A percentile compares a stretch with the other conserved stretches of the same genome.
Conservation (phyloP, 192 early-diverging fungal genomes). For the Endogone sp. region DNA sequence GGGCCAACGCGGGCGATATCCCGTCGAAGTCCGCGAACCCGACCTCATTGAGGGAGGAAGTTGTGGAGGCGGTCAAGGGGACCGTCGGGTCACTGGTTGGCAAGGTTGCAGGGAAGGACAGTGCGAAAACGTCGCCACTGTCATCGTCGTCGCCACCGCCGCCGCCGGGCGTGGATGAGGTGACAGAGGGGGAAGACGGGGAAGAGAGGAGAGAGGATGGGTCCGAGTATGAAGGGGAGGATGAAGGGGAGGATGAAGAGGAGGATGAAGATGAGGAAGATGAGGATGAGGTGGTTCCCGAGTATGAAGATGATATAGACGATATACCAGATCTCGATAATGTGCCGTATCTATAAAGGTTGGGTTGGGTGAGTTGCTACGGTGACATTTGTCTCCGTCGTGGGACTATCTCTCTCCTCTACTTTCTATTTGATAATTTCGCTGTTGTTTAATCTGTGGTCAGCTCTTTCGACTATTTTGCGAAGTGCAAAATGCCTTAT, state of each 20-base stretch:
- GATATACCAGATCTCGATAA: not conserved
- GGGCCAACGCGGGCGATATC: constrained; percentile 6
- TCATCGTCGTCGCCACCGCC: no score
- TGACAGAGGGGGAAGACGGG: constrained; percentile 13
- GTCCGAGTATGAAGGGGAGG: constrained; percentile 26
- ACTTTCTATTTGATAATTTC: no score
- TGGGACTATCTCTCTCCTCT: no score
- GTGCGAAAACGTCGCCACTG: not conserved
- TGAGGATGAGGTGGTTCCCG: constrained; percentile 1
- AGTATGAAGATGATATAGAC: not conserved
- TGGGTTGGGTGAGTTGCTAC: no score
- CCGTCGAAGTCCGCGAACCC: not conserved
- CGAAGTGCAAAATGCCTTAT: no score
- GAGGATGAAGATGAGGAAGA: constrained; percentile 24
- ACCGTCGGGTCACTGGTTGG: not conserved
- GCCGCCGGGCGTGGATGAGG: constrained; percentile 2
- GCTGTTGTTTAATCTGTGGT: no score
- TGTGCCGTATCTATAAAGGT: not conserved
- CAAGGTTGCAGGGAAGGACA: not conserved
- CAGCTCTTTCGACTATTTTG: no score
- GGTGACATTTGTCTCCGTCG: no score
- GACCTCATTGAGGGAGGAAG: constrained; percentile 3
- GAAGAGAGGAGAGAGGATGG: constrained; percentile 10
- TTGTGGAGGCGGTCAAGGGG: not conserved
- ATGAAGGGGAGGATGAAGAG: constrained; percentile 34